phyloP scores from a whole-genome alignment of 306 rosid genomes.

The Trichosanthes cucumerina region DNA sequence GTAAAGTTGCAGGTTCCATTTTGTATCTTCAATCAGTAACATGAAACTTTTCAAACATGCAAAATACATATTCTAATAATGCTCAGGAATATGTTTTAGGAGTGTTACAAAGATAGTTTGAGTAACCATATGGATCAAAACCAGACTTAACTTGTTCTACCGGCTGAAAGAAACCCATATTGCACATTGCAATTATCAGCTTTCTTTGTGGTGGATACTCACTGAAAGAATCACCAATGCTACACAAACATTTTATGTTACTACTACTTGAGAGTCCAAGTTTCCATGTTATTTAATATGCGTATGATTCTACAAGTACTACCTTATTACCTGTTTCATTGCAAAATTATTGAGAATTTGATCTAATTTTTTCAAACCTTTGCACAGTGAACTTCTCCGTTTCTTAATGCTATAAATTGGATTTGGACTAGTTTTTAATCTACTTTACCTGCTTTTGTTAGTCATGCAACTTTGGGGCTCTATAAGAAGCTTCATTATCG shows the following conservation, averaged over 20 bases:
- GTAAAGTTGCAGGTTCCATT: background rate
- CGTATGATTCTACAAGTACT: background rate
- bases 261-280: background rate
- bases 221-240: background rate
- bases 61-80: background rate
- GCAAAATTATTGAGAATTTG: background rate
- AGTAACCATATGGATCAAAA: background rate
- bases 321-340: background rate
- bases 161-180: background rate
- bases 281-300: background rate
- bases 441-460: slow-evolving; percentile 14
- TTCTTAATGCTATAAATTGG: background rate
- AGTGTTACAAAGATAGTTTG: background rate
- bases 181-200: background rate
- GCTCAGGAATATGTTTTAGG: background rate
- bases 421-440: background rate
- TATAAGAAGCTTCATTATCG: slow-evolving; percentile 71
- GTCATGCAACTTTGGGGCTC: slow-evolving; percentile 93
- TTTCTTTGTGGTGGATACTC: background rate
- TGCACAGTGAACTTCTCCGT: background rate
- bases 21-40: background rate
- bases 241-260: background rate
- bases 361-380: background rate
- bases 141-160: background rate
- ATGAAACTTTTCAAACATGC: background rate